phyloP scores from a whole-genome alignment of 192 early-diverging fungal species.

The Gorgonomyces haynaldii region DNA sequence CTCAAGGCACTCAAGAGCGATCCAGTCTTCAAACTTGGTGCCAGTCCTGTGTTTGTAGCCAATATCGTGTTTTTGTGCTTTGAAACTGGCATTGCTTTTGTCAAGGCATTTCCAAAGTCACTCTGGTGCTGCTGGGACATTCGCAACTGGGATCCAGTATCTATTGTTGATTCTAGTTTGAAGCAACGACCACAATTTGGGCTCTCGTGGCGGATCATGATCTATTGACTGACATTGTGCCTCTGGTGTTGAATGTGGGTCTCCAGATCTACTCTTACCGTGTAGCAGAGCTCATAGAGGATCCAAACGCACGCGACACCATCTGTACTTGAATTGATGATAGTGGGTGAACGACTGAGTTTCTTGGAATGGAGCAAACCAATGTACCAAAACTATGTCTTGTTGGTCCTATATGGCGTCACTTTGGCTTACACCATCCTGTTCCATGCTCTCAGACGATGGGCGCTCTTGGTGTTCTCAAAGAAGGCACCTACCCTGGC shows the following conservation, averaged over 20 bases:
- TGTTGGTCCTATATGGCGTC: background rate
- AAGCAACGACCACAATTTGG: background rate
- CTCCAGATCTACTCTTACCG: slow-evolving; percentile 7
- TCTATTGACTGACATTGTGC: slow-evolving; percentile 5
- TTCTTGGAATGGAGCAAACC: background rate
- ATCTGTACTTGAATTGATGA: background rate
- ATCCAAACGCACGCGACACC: slow-evolving; percentile 3
- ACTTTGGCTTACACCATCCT: slow-evolving; percentile 3
- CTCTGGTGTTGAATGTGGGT: slow-evolving; percentile 1
- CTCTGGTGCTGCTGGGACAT: slow-evolving; percentile 8
- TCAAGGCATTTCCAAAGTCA: slow-evolving; percentile 4
- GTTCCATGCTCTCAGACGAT: slow-evolving; percentile 1
- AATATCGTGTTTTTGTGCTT: no score
- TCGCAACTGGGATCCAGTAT: slow-evolving; percentile 9
- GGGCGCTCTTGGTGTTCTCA: background rate
- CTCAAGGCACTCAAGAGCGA: no score
- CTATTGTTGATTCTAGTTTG: background rate
- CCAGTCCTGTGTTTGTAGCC: no score
- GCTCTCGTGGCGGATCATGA: slow-evolving; percentile 10
- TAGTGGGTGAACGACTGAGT: background rate
- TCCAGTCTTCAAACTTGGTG: no score
- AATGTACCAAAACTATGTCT: slow-evolving; percentile 1
- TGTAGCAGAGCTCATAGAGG: slow-evolving; percentile 4
- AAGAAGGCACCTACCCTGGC: slow-evolving; percentile 1
- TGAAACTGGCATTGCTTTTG: background rate